Percentiles rank a stretch among this genome's conserved stretches.
phyloP scores from a whole-genome alignment of 495 filamentous ascomycete species.

The Daldinia loculata region DNA sequence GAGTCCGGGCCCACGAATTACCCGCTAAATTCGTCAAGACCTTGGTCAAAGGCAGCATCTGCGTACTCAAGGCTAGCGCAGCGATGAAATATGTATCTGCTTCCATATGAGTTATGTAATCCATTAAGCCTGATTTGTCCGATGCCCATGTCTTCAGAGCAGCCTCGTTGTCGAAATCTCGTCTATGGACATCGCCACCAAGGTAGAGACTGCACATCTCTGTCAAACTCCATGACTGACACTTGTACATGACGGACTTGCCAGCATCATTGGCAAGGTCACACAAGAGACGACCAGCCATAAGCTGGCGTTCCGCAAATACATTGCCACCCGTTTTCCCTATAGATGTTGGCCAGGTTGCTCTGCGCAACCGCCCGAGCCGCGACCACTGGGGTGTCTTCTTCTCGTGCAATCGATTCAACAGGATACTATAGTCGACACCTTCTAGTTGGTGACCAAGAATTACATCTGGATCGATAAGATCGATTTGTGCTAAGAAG shows the following conservation, averaged over 20 bases:
- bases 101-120: slow-evolving; percentile 91
- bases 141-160: slow-evolving; percentile 89
- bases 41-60: slow-evolving; percentile 93
- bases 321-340: slow-evolving; percentile 87
- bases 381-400: slow-evolving; percentile 93
- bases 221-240: slow-evolving; percentile 95
- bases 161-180: slow-evolving; percentile 86
- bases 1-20: slow-evolving; percentile 96
- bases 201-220: slow-evolving; percentile 97
- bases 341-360: slow-evolving; percentile 87
- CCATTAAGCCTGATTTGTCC: slow-evolving; percentile 85
- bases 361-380: slow-evolving; percentile 83
- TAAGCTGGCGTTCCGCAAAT: slow-evolving; percentile 88
- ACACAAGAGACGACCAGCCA: slow-evolving; percentile 88
- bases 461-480: slow-evolving; percentile 90
- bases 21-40: slow-evolving; percentile 95
- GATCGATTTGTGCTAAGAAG: slow-evolving; percentile 87
- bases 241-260: slow-evolving; percentile 96
- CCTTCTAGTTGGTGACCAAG: slow-evolving; percentile 97
- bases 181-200: slow-evolving; percentile 67
- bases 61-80: slow-evolving; percentile 83
- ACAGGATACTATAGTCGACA: slow-evolving; percentile 90
- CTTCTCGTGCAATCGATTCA: slow-evolving; percentile 86
- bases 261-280: slow-evolving; percentile 96
- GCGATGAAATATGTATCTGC: slow-evolving; percentile 96